A percentile compares a stretch with the other conserved stretches of the same genome.
phyloP scores from a whole-genome alignment of 2,329 filamentous ascomycete genomes.

The Leptosphaerulina australis region DNA sequence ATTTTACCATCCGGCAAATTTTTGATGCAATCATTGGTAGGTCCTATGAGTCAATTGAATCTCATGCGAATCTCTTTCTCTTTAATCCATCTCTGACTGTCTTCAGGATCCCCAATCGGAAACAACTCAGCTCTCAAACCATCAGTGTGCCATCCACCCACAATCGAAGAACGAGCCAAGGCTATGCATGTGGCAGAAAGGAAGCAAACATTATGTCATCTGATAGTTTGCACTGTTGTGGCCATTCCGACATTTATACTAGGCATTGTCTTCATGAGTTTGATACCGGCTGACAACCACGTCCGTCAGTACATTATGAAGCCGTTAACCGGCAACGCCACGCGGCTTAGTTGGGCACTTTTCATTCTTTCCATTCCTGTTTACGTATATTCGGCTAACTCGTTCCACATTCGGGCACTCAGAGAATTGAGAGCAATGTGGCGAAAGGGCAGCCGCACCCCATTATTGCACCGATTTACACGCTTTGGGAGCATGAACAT shows the following conservation, averaged over 20 bases:
- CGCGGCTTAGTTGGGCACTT: constrained; percentile 76
- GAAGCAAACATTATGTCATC: constrained; percentile 70
- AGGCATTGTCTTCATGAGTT: constrained; percentile 88
- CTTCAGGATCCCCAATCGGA: no score
- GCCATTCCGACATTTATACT: constrained; percentile 85
- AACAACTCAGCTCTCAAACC: constrained; percentile 70
- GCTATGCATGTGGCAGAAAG: constrained; percentile 74
- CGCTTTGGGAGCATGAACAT: constrained; percentile 98
- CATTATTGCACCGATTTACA: constrained; percentile 77
- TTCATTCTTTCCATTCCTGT: constrained; percentile 84
- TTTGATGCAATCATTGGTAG: constrained; percentile 68
- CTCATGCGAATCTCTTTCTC: no score
- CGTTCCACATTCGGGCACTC: constrained; percentile 79
- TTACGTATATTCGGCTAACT: constrained; percentile 83
- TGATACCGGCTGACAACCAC: constrained; percentile 66
- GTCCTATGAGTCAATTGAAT: no score
- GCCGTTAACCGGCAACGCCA: constrained; percentile 70
- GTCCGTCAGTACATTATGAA: constrained; percentile 71
- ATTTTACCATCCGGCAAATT: constrained; percentile 77
- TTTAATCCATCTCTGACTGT: no score
- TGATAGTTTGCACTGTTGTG: constrained; percentile 69
- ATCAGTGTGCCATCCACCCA: constrained; percentile 78
- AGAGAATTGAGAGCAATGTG: constrained; percentile 81
- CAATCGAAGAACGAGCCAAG: constrained; percentile 80
- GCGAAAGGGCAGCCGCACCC: constrained; percentile 74